phyloP scores from a whole-genome alignment of 805 yeast genomes.

The Candida coleopterorum region DNA sequence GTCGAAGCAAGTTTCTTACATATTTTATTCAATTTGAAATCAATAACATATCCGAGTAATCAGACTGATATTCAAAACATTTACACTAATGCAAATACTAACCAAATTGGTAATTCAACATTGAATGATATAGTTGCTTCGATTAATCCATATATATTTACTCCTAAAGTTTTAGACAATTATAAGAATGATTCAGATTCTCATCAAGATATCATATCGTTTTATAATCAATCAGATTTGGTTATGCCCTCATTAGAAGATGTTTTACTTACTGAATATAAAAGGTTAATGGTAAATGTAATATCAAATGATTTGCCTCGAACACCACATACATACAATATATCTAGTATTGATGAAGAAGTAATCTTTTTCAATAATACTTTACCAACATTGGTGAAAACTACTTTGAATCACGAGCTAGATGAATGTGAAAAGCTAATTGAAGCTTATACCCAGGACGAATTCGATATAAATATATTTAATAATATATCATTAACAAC shows the following conservation, averaged over 20 bases:
- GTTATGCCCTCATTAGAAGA: slow-evolving; percentile 24
- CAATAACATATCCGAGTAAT: slow-evolving; percentile 8
- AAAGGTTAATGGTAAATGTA: slow-evolving; percentile 25
- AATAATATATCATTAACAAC: slow-evolving; percentile 13
- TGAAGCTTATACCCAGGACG: background rate
- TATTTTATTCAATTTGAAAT: slow-evolving; percentile 16
- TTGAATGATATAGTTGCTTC: slow-evolving; percentile 20
- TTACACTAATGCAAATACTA: slow-evolving; percentile 1
- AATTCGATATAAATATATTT: slow-evolving; percentile 7
- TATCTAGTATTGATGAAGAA: slow-evolving; percentile 18
- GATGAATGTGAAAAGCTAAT: slow-evolving; percentile 4
- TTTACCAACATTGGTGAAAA: background rate
- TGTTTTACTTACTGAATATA: slow-evolving; percentile 22
- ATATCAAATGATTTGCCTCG: slow-evolving; percentile 17
- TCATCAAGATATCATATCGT: slow-evolving; percentile 1
- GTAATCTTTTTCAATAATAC: slow-evolving; percentile 9
- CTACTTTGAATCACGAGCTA: background rate
- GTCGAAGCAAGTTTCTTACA: slow-evolving; percentile 30
- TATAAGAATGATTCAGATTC: slow-evolving; percentile 6
- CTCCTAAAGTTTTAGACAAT: slow-evolving; percentile 20
- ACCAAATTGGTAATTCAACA: slow-evolving; percentile 22
- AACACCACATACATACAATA: slow-evolving; percentile 17
- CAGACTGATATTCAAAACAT: slow-evolving; percentile 1
- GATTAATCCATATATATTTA: slow-evolving; percentile 19
- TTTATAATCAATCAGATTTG: slow-evolving; percentile 19